Evolutionary conservation across 345 rosid species (phyloP), one percentile per base, ranked within the genome.

Genomic region (Gossypium turneri): DNA sequence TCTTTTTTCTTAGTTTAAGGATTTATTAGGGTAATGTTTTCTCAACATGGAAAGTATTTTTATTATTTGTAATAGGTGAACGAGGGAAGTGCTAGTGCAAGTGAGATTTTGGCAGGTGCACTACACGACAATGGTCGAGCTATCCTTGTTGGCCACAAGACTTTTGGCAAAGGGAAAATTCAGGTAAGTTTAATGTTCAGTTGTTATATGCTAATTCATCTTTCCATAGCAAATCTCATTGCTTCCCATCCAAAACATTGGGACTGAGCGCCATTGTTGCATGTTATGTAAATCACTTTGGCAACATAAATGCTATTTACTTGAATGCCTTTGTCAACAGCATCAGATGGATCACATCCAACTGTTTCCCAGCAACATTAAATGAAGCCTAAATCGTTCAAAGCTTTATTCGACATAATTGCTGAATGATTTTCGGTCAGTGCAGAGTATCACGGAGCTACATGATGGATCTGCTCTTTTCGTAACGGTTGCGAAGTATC

Each of bases 31-130:
- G 22, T 63, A 38, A 38, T 62, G 9, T 65, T 65, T 67, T 22
- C 38, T 67, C 7, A 67, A 67, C 71, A 67, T 43, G 4, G 16
- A 48, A 4, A 38, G 16, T 9, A 15, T 53, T 20, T 22, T 59
- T 48, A 66, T 38, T 62, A 41, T 65, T 67, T 56, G 47, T 79
- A 76, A 82, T 73, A 94, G 98, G 97, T 94, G 66, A 90, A 94
- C 61, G 97, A 89, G 77, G 90, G 95, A 81, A 93, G 98, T 82
- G 98, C 97, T 17, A 94, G 98, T 76, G 98, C 98, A 43, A 94
- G 98, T 73, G 98, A 94, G 86, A 91, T 94, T 77, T 75, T 94
- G 84, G 98, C 98, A 16, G 89, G 95, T 63, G 98, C 98, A 7
- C 77, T 94, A 55, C 97, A 90, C 24, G 98, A 94, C 50, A 91